phyloP scores from a whole-genome alignment of 805 yeast genomes.

The Candida maesae region DNA sequence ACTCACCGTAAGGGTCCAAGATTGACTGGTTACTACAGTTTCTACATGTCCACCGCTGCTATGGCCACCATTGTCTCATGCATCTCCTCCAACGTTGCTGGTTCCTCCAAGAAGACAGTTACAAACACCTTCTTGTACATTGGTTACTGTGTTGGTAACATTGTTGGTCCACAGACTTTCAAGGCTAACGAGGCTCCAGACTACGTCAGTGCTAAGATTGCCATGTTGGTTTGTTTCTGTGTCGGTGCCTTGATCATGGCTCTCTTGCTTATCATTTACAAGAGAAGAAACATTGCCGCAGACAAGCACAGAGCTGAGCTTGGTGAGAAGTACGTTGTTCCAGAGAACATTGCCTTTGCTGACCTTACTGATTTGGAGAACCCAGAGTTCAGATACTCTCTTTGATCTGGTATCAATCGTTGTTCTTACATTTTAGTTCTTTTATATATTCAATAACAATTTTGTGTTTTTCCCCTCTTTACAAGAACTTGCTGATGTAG shows the following conservation, averaged over 20 bases:
- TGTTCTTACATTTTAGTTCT: no score
- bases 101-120: slow-evolving; percentile 65
- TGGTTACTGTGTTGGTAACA: slow-evolving; percentile 63
- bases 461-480: no score
- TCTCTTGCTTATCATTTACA: slow-evolving; percentile 26
- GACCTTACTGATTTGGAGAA: slow-evolving; percentile 39
- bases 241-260: slow-evolving; percentile 33
- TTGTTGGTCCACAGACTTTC: slow-evolving; percentile 74
- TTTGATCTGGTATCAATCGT: no score
- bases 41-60: slow-evolving; percentile 33
- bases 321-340: slow-evolving; percentile 22
- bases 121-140: slow-evolving; percentile 55
- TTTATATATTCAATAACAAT: no score
- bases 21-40: slow-evolving; percentile 28
- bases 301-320: slow-evolving; percentile 29
- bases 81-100: slow-evolving; percentile 53
- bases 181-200: slow-evolving; percentile 51
- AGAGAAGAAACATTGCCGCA: slow-evolving; percentile 40
- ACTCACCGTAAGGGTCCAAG: slow-evolving; percentile 16
- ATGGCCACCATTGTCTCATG: slow-evolving; percentile 32
- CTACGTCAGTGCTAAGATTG: slow-evolving; percentile 48
- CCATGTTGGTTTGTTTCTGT: slow-evolving; percentile 21
- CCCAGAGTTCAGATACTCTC: slow-evolving; percentile 29
- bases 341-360: slow-evolving; percentile 37
- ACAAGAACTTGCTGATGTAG: no score